These are phyloP conservation scores for Aspergillus ustus DNA, from an alignment of 2,329 filamentous ascomycete species.

Conservation along the genomic window DNA sequence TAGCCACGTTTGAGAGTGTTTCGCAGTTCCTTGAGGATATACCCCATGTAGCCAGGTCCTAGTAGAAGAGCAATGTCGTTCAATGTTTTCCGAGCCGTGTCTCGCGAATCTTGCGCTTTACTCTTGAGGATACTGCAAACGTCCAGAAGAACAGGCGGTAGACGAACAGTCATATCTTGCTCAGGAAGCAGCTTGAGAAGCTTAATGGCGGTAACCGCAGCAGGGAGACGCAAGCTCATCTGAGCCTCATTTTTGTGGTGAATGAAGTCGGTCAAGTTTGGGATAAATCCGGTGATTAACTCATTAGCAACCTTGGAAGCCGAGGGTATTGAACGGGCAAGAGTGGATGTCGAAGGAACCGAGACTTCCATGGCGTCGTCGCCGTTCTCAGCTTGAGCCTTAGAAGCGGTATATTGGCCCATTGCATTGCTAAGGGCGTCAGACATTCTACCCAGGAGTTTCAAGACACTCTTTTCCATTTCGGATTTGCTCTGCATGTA, in stretches of 20 bases:
- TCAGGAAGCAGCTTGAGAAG: conserved; percentile 79
- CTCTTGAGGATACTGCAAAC: conserved; percentile 92
- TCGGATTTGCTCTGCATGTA: conserved; percentile 82
- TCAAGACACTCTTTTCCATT: conserved; percentile 82
- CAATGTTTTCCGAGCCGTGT: conserved; percentile 87
- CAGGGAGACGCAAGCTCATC: conserved; percentile 88
- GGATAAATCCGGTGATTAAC: conserved; percentile 74
- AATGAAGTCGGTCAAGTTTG: conserved; percentile 79
- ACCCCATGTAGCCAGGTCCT: conserved; percentile 82
- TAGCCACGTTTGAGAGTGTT: conserved; percentile 83
- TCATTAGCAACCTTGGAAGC: conserved; percentile 71
- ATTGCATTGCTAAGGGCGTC: conserved; percentile 71
- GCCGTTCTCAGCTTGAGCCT: conserved; percentile 25
- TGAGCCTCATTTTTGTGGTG: conserved; percentile 94
- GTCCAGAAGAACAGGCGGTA: conserved; percentile 86
- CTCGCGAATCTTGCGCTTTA: conserved; percentile 83
- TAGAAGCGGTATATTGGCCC: conserved; percentile 30
- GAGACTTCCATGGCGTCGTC: conserved; percentile 36
- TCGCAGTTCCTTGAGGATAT: conserved; percentile 89
- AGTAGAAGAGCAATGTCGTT: conserved; percentile 80
- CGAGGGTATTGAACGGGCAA: conserved; percentile 70
- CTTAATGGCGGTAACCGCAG: conserved; percentile 87
- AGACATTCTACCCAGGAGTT: conserved; percentile 78
- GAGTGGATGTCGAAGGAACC: conserved; percentile 42
- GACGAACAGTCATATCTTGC: conserved; percentile 70